Evolutionary conservation across 2,329 filamentous ascomycete genomes (phyloP).

Genomic region (Remersonia thermophila): DNA sequence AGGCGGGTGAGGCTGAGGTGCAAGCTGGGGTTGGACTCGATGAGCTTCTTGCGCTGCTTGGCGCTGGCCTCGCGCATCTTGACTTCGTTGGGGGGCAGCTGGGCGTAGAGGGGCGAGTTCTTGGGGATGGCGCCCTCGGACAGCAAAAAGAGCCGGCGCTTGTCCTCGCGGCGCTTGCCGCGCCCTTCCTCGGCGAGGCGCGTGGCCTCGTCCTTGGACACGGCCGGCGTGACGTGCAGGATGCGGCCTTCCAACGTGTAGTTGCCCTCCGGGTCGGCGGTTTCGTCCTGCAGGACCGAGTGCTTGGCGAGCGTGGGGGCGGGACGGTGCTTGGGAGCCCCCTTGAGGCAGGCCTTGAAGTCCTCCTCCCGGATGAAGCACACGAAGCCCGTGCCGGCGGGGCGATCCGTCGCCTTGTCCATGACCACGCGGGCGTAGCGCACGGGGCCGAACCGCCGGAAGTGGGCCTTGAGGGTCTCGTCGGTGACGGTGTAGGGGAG

Average conservation of each 20-base stretch:
- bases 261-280: conserved; percentile 64
- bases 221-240: conserved; percentile 71
- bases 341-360: conserved; percentile 61
- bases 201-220: conserved; percentile 68
- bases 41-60: conserved; percentile 77
- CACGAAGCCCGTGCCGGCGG: conserved; percentile 88
- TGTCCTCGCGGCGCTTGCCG: conserved; percentile 62
- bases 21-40: conserved; percentile 80
- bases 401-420: conserved; percentile 71
- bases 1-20: conserved; percentile 83
- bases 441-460: conserved; percentile 74
- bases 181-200: conserved; percentile 62
- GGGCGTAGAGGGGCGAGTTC: conserved; percentile 65
- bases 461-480: conserved; percentile 71
- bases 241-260: conserved; percentile 89
- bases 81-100: conserved; percentile 66
- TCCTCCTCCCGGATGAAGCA: conserved; percentile 75
- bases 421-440: conserved; percentile 87
- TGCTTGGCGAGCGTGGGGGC: conserved; percentile 45
- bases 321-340: conserved; percentile 51
- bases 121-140: conserved; percentile 70
- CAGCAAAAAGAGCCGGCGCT: conserved; percentile 77
- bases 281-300: conserved; percentile 80
- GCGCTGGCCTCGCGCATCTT: conserved; percentile 80
- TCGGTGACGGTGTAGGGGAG: conserved; percentile 82